A percentile compares a stretch with the other conserved stretches of the same genome.
Evolutionary conservation across 805 yeast species (phyloP).

Genomic region (Candida taoyuanica): DNA sequence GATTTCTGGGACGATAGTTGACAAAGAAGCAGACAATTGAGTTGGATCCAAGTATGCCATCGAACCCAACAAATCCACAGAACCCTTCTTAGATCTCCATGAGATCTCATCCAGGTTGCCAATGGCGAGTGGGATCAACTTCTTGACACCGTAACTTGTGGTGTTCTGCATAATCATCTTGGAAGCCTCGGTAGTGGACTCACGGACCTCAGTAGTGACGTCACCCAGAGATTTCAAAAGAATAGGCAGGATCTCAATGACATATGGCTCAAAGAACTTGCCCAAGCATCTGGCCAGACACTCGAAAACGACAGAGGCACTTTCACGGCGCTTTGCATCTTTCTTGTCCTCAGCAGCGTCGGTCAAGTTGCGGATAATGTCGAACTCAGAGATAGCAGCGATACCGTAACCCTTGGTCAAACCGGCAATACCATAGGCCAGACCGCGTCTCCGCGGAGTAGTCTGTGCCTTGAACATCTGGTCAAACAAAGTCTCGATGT

Average conservation of each 20-base stretch:
- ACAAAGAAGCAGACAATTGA: constrained; percentile 83
- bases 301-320: constrained; percentile 83
- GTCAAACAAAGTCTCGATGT: constrained; percentile 55
- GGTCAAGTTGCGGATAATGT: constrained; percentile 65
- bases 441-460: constrained; percentile 66
- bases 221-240: constrained; percentile 84
- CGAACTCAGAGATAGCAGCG: constrained; percentile 66
- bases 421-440: constrained; percentile 96
- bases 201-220: constrained; percentile 76
- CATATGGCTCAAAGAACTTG: constrained; percentile 87
- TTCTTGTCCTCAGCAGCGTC: constrained; percentile 88
- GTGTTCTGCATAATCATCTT: constrained; percentile 84
- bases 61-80: constrained; percentile 92
- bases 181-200: constrained; percentile 84
- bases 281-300: constrained; percentile 77
- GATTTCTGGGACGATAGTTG: constrained; percentile 91
- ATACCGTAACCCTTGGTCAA: constrained; percentile 88
- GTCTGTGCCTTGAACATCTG: constrained; percentile 51
- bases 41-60: constrained; percentile 98
- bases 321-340: constrained; percentile 69
- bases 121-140: constrained; percentile 86
- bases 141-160: constrained; percentile 87
- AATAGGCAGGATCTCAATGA: constrained; percentile 79
- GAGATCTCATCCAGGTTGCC: constrained; percentile 80
- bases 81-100: constrained; percentile 96